Evolutionary conservation across 495 filamentous ascomycete genomes (phyloP).

Genomic region (Astrothelium macrocarpum): DNA sequence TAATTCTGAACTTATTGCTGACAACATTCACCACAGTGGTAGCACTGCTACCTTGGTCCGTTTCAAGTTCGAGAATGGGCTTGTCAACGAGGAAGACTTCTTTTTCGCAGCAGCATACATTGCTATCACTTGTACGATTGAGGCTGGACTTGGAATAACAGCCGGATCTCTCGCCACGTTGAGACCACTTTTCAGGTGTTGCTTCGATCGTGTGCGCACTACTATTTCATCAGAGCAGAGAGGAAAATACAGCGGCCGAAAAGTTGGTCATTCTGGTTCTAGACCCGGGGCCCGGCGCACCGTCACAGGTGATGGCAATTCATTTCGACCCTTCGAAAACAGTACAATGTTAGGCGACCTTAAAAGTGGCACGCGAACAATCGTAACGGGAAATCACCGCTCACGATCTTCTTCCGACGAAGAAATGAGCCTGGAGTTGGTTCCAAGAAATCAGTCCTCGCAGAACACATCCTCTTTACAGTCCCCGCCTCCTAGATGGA

Average conservation of each 20-base stretch:
- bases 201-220: constrained; percentile 7
- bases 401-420: background rate
- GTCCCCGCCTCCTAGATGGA: background rate
- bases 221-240: background rate
- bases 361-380: background rate
- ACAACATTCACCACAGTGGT: constrained; percentile 14
- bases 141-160: constrained; percentile 27
- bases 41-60: constrained; percentile 26
- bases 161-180: constrained; percentile 27
- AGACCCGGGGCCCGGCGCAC: background rate
- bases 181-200: constrained; percentile 23
- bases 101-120: constrained; percentile 27
- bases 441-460: background rate
- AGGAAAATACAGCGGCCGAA: background rate
- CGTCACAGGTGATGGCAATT: background rate
- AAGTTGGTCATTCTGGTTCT: background rate
- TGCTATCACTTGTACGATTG: constrained; percentile 28
- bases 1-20: constrained; percentile 5
- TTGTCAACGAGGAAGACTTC: constrained; percentile 25
- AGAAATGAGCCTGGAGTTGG: background rate
- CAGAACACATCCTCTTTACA: background rate
- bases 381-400: background rate
- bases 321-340: background rate
- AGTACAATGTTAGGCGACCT: background rate
- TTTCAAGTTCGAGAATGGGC: constrained; percentile 23